phyloP scores from a whole-genome alignment of 495 filamentous ascomycete species.

The Talaromyces borbonicus region DNA sequence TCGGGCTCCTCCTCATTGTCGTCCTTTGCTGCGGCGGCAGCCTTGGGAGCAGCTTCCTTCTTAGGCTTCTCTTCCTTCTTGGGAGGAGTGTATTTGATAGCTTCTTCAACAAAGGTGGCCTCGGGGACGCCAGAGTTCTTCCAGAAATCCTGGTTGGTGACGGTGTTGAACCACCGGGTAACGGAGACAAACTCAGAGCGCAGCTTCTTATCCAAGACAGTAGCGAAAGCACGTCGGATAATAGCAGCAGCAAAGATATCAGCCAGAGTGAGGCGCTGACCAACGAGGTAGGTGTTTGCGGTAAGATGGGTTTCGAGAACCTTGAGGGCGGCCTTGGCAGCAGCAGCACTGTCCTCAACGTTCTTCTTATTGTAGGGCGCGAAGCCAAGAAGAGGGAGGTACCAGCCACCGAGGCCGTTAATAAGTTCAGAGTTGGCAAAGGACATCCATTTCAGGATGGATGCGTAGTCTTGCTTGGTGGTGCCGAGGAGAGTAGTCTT shows the following conservation, averaged over 20 bases:
- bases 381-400: constrained; percentile 74
- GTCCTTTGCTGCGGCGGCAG: constrained; percentile 46
- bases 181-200: constrained; percentile 71
- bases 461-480: constrained; percentile 99
- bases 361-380: constrained; percentile 96
- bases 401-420: constrained; percentile 66
- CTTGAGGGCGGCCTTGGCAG: constrained; percentile 51
- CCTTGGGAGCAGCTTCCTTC: constrained; percentile 46
- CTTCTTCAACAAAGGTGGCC: constrained; percentile 70
- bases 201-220: constrained; percentile 81
- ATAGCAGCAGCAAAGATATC: constrained; percentile 76
- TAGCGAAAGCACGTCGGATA: constrained; percentile 76
- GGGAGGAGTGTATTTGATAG: constrained; percentile 76
- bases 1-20: constrained; percentile 63
- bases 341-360: constrained; percentile 68
- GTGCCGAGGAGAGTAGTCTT: constrained; percentile 98
- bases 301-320: constrained; percentile 81
- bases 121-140: constrained; percentile 63
- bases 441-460: constrained; percentile 95
- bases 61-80: constrained; percentile 77
- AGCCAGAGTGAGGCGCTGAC: constrained; percentile 93
- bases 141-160: constrained; percentile 86
- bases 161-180: constrained; percentile 88
- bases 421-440: constrained; percentile 83
- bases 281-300: constrained; percentile 91